These are phyloP conservation scores for Strobilomyces confusus DNA, from an alignment of 768 basidiomycete genomes.

Conservation along the genomic window DNA sequence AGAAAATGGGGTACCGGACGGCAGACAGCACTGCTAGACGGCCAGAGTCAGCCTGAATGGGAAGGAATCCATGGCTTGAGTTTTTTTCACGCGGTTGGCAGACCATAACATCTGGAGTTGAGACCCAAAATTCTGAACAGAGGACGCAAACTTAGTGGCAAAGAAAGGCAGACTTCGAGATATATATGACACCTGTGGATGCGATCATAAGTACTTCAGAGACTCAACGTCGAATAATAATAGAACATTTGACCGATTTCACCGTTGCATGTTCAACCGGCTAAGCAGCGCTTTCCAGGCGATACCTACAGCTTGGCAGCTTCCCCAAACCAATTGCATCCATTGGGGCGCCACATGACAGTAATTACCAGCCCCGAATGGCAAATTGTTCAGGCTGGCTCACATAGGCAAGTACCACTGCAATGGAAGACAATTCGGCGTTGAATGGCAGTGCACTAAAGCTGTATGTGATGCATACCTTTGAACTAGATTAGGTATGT, in stretches of 20 bases:
- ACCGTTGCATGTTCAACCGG: background rate
- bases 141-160: no score
- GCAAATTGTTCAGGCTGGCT: background rate
- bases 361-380: background rate
- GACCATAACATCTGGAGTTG: no score
- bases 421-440: no score
- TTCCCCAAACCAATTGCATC: background rate
- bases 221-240: no score
- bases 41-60: background rate
- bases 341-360: background rate
- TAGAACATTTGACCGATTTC: background rate
- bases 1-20: background rate
- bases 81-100: background rate
- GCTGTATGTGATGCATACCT: background rate
- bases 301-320: constrained; percentile 7
- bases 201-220: no score
- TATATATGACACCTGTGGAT: no score
- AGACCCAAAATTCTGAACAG: no score
- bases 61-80: background rate
- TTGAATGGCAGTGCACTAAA: no score
- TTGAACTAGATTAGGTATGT: background rate
- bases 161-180: no score
- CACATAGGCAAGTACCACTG: background rate
- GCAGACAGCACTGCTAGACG: background rate
- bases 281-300: background rate